Evolutionary conservation across 495 filamentous ascomycete genomes (phyloP), one percentile per base, ranked within the genome.

Genomic region (Tuber umbilicatum): DNA sequence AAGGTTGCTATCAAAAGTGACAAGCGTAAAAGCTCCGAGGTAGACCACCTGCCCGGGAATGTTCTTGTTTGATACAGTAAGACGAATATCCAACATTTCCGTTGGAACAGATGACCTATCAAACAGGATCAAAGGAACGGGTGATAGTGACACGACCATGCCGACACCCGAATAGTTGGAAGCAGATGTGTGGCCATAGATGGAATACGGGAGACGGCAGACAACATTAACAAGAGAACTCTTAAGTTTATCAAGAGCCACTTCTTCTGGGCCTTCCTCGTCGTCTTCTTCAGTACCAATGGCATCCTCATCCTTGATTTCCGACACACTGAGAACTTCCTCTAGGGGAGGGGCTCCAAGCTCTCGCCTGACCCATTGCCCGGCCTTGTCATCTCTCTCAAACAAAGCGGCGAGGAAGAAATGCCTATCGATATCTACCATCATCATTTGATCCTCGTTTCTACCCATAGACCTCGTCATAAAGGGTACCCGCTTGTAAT

Each of bases 61-160:
- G 38, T 77, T 78, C 70, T 82, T 82, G 69, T 82, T 82, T 6
- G 76, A 80, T 17, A 82, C 73, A 14, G 81, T 82, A 23, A 82
- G 78, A 38, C 81, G 81, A 55, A 82, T 82, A 80, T 82, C 81
- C 21, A 82, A 73, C 81, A 82, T 82, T 60, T 82, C 81, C 27
- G 81, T 78, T 31, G 81, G 81, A 47, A 82, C 76, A 21, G 81
- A 79, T 35, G 81, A 78, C 45, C 81, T 70, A 70, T 82, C 81
- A 67, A 82, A 82, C 7, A 82, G 73, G 5, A 82, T 79, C 67
- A 82, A 78, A 2, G 81, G 81, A 17, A 82, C 79, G 9, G 81
- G 81, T 68, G 81, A 77, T 35, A 81, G 73, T 16, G 81, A 74
- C 27, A 82, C 81, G 67, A 82, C 75, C 71, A 82, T 75, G 1